These are phyloP conservation scores for Pestalotiopsis sp. DNA, from an alignment of 2,329 filamentous ascomycete species.

Conservation along the genomic window DNA sequence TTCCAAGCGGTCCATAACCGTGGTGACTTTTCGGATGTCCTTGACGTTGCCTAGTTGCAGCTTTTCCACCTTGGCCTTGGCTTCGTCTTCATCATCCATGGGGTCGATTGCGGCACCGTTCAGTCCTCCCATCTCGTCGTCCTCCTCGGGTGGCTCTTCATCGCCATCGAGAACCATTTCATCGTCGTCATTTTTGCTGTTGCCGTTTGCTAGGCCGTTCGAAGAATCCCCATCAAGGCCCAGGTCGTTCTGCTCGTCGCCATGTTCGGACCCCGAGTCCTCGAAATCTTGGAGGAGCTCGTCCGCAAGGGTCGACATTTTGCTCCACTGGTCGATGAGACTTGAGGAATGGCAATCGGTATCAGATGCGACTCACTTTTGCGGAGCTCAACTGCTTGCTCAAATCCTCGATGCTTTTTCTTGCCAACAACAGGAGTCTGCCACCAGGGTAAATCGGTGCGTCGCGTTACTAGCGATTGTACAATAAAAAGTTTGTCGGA, in stretches of 20 bases:
- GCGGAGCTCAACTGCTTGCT: conserved; percentile 7
- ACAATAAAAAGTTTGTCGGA: background rate
- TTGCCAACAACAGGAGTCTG: background rate
- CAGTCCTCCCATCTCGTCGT: conserved; percentile 57
- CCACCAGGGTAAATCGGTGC: background rate
- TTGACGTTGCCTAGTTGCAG: conserved; percentile 74
- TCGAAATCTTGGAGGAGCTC: conserved; percentile 92
- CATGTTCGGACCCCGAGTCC: conserved; percentile 78
- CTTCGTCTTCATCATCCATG: conserved; percentile 66
- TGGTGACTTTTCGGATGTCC: conserved; percentile 79
- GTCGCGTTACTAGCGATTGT: background rate
- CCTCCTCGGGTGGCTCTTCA: conserved; percentile 61
- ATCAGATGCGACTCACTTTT: conserved; percentile 19
- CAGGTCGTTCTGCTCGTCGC: conserved; percentile 58
- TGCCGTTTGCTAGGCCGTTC: conserved; percentile 38
- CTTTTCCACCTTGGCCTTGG: conserved; percentile 80
- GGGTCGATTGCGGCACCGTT: conserved; percentile 50
- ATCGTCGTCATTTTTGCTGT: conserved; percentile 34
- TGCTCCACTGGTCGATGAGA: conserved; percentile 23
- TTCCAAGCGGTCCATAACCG: conserved; percentile 79
- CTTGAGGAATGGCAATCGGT: conserved; percentile 14
- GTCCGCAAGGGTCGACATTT: conserved; percentile 89
- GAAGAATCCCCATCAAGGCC: conserved; percentile 43
- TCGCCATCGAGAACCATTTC: conserved; percentile 62
- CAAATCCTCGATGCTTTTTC: background rate